A percentile compares a stretch with the other conserved stretches of the same genome.
Conservation (phyloP, 331 rosid species). For the Telfairia occidentalis region DNA sequence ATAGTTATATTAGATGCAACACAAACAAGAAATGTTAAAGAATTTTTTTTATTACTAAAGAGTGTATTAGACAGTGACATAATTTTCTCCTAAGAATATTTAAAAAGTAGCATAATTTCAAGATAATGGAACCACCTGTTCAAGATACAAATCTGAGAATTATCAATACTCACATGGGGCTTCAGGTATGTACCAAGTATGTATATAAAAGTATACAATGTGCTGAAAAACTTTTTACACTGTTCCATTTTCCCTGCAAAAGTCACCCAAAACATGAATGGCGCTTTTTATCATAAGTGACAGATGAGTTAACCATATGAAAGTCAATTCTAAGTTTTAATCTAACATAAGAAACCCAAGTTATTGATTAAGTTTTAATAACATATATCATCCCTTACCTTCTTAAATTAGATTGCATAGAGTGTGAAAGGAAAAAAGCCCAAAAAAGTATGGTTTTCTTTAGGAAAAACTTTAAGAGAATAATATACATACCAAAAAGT, state of each 20-base stretch:
- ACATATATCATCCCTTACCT: background rate
- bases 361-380: background rate
- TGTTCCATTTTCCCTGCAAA: slow-evolving; percentile 61
- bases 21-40: background rate
- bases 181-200: slow-evolving; percentile 71
- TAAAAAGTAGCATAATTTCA: background rate
- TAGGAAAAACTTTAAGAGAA: background rate
- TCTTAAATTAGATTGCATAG: background rate
- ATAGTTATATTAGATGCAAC: background rate
- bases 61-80: background rate
- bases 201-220: slow-evolving; percentile 53
- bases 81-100: background rate
- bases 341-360: background rate
- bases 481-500: background rate
- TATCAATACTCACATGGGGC: slow-evolving; percentile 64
- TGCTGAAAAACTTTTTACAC: slow-evolving; percentile 55
- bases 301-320: background rate
- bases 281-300: background rate
- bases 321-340: background rate
- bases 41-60: background rate
- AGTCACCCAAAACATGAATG: slow-evolving; percentile 5
- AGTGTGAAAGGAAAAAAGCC: background rate
- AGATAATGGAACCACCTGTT: background rate
- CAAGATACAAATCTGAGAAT: background rate
- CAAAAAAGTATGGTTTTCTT: background rate